Percentiles rank a stretch among this genome's conserved stretches.
Evolutionary conservation across 2,329 filamentous ascomycete genomes (phyloP).

Genomic region (Cercospora zeae-maydis): DNA sequence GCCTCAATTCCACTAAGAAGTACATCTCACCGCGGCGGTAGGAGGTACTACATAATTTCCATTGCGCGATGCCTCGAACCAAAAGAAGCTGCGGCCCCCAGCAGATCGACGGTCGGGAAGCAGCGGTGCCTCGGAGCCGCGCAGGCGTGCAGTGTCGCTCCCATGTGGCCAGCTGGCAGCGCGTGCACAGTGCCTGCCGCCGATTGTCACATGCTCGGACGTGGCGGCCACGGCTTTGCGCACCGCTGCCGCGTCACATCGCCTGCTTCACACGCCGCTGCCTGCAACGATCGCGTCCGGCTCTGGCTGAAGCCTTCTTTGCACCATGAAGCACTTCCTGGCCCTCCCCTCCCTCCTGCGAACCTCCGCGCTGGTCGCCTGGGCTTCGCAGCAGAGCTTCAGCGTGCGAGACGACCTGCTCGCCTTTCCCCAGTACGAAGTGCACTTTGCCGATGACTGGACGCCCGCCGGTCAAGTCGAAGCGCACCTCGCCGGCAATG

Average conservation of each 20-base stretch:
- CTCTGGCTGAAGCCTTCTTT: background rate
- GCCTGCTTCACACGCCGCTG: background rate
- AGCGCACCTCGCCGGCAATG: constrained; percentile 49
- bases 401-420: constrained; percentile 86
- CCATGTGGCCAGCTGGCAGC: background rate
- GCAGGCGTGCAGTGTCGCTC: background rate
- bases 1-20: background rate
- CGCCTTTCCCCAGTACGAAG: constrained; percentile 81
- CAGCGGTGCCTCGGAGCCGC: background rate
- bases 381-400: constrained; percentile 59
- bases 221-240: background rate
- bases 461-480: constrained; percentile 68
- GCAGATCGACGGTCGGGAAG: background rate
- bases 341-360: constrained; percentile 48
- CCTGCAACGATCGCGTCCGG: background rate
- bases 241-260: background rate
- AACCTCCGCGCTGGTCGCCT: constrained; percentile 44
- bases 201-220: background rate
- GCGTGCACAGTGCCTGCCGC: no score
- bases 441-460: constrained; percentile 63
- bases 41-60: no score
- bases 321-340: constrained; percentile 48
- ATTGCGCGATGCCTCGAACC: background rate
- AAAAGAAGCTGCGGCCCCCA: background rate
- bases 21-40: no score